Evolutionary conservation across 495 filamentous ascomycete genomes (phyloP), one percentile per base, ranked within the genome.

Genomic region (Pyrenula massariospora): DNA sequence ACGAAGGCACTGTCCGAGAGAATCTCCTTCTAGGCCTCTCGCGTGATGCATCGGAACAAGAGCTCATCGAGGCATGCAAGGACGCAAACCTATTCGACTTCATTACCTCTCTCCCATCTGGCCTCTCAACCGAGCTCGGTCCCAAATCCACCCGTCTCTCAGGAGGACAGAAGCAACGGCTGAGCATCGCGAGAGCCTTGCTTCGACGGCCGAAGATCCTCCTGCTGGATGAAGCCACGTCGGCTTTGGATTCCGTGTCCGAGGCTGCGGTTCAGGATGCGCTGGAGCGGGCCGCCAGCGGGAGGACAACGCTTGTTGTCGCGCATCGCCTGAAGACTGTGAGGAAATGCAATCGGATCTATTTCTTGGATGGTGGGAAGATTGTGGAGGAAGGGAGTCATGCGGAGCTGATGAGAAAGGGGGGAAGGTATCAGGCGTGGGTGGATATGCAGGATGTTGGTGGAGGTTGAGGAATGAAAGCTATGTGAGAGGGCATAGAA

Each of bases 191-290:
- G 1, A 70, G 89, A 21, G 87, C 88, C 0, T 70, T 92, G 23
- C 79, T 94, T 10, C 79, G 87, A 11, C 78, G 85, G 50, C 87
- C 89, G 2, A 70, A 75, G 50, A 69, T 92, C 24, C 66, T 92
- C 59, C 69, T 94, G 25, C 73, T 94, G 1, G 88, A 94, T 61
- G 88, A 94, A 67, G 85, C 88, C 0, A 92, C 89, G 3, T 81
- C 76, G 48, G 81, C 82, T n/a, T 70, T 91, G 42, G 88, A 94
- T 58, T 81, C 83, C 10, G 80, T 87, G 68, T 82, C 78, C 19
- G 88, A 93, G 71, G 77, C 77, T 61, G 67, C 85, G 25, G 75
- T 93, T 19, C 86, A 91, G 66, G 75, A 77, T 25, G 85, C 84
- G 1, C 76, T 91, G 54, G 82, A 84, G 58, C 68, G 76, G 48